Evolutionary conservation across 2,329 filamentous ascomycete species (phyloP), one percentile per base, ranked within the genome.

Genomic region (Pseudogymnoascus sp.): DNA sequence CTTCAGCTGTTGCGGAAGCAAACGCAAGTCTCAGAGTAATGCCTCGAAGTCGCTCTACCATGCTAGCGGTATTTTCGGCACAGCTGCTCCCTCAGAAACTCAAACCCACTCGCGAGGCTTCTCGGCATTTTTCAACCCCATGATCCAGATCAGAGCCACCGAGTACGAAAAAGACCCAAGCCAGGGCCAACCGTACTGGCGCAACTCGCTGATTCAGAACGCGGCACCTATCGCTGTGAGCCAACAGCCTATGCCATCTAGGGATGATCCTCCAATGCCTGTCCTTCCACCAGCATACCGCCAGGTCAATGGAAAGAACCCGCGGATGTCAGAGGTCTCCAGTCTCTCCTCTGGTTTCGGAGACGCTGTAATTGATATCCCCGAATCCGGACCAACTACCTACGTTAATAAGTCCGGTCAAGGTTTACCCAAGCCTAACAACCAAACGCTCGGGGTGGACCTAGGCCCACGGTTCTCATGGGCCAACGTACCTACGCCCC

Each of bases 321-420:
- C 18, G 28, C 50, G 50, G 50, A 18, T 33, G 28, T 56, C 50
- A 18, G 79, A 80, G 59, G 68, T 85, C 33, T 86, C 84, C 0
- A 87, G 84, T 0, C 75, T 87, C 3, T 87, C 84, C 0, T 87
- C 85, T 0, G 84, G 84, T 5, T 87, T 87, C 65, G 84, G 84
- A 16, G 84, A 87, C 68, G 82, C 80, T 23, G 82, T 85, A 50
- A 83, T 86, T 28, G 78, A 83, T 33, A 72, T 82, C 25, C 77
- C 77, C 10, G 62, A 61, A 16, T 5, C 74, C 72, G 28, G 56
- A 23, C 63, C 65, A 12, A 62, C 33, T 28, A 62, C 60, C 28
- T 66, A 60, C 16, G 63, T 65, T 16, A 7, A 63, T 65, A 60
- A 35, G 37, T n/a, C 53, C 25, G 35, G 16, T 18, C 33, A 35